Evolutionary conservation across 352 stramenopile species (phyloP).

Genomic region (Globisporangium emineosum): DNA sequence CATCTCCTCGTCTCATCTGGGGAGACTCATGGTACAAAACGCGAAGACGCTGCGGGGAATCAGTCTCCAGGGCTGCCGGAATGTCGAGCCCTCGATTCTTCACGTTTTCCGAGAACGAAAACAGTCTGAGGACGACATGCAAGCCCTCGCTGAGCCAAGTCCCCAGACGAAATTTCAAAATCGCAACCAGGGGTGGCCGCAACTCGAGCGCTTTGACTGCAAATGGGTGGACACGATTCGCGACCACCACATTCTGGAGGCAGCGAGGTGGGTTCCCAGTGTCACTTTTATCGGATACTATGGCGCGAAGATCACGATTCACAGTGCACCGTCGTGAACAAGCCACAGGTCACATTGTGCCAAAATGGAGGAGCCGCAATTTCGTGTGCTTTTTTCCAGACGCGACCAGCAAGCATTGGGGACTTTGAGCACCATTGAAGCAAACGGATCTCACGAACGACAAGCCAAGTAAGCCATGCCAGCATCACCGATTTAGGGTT

Average conservation of each 20-base stretch:
- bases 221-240: slow-evolving; percentile 22
- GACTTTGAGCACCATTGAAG: no score
- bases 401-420: no score
- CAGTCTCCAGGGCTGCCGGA: slow-evolving; percentile 21
- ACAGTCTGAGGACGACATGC: slow-evolving; percentile 3
- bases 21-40: slow-evolving; percentile 8
- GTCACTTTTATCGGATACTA: slow-evolving; percentile 23
- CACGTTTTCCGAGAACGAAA: slow-evolving; percentile 3
- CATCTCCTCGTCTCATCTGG: slow-evolving; percentile 8
- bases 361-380: neutral
- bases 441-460: no score
- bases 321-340: neutral
- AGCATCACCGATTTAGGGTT: no score
- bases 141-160: neutral
- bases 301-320: slow-evolving; percentile 15
- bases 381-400: neutral
- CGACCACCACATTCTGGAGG: slow-evolving; percentile 17
- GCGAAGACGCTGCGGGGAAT: slow-evolving; percentile 16
- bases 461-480: no score
- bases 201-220: slow-evolving; percentile 22
- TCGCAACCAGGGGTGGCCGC: slow-evolving; percentile 10
- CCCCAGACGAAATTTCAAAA: neutral
- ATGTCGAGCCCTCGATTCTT: slow-evolving; percentile 13
- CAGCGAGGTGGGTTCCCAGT: neutral
- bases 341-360: neutral